These are phyloP conservation scores for Triangularia verruculosa DNA, from an alignment of 2,329 filamentous ascomycete species.

Conservation along the genomic window DNA sequence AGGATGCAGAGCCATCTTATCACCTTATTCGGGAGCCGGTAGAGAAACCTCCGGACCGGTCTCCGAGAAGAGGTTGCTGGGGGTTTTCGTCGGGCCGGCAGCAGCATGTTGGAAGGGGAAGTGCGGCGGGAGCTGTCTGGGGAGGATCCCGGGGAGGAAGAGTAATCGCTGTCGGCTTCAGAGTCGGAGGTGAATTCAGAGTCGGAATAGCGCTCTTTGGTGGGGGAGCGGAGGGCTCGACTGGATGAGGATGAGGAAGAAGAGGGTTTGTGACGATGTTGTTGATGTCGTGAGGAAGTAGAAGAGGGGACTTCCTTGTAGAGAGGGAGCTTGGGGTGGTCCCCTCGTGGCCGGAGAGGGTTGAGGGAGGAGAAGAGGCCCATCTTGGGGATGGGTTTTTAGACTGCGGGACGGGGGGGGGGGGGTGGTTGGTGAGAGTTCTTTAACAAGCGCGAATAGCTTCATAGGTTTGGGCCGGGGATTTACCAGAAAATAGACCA, in stretches of 20 bases:
- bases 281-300: neutral
- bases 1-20: conserved; percentile 75
- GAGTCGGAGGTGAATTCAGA: conserved; percentile 40
- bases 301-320: conserved; percentile 44
- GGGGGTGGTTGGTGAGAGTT: neutral
- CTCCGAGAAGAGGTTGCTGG: conserved; percentile 32
- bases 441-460: neutral
- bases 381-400: conserved; percentile 39
- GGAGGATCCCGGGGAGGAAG: conserved; percentile 41
- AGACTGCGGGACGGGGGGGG: neutral
- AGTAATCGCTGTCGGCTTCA: conserved; percentile 40
- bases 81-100: conserved; percentile 39
- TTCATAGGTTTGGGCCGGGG: neutral
- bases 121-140: conserved; percentile 53
- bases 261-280: conserved; percentile 5
- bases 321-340: conserved; percentile 48
- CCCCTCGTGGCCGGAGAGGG: conserved; percentile 44
- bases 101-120: conserved; percentile 47
- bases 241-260: neutral
- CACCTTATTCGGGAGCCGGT: conserved; percentile 68
- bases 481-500: neutral
- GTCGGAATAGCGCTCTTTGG: conserved; percentile 52
- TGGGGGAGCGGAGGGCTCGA: conserved; percentile 29
- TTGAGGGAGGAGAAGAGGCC: conserved; percentile 45
- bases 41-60: conserved; percentile 42